Percentiles rank a stretch among this genome's conserved stretches.
Conservation (phyloP, 371 early-diverging fungal genomes). For the Phascolomyces articulosus region DNA sequence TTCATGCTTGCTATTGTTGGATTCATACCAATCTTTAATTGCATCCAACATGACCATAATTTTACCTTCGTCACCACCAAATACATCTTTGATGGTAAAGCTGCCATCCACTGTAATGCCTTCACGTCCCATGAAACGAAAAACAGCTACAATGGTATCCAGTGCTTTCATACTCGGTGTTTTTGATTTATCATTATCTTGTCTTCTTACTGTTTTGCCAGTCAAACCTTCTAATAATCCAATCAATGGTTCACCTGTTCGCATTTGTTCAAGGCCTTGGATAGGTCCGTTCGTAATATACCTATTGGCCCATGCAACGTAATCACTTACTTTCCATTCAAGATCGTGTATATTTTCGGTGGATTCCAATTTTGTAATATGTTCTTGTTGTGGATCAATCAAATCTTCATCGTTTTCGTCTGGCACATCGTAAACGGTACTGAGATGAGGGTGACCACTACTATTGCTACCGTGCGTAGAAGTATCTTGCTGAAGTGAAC, state of each 20-base stretch:
- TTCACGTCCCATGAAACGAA: conserved; percentile 65
- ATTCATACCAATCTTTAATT: conserved; percentile 16
- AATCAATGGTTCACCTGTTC: conserved; percentile 52
- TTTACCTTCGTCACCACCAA: conserved; percentile 59
- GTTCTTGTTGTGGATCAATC: conserved; percentile 46
- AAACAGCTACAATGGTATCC: conserved; percentile 62
- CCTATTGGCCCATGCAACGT: conserved; percentile 60
- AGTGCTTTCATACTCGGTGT: conserved; percentile 37
- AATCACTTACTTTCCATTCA: conserved; percentile 22
- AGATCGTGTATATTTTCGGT: background rate
- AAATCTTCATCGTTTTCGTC: conserved; percentile 48
- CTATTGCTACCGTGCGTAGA: background rate
- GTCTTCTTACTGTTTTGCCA: conserved; percentile 47
- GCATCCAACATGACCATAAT: conserved; percentile 51
- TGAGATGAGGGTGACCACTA: conserved; percentile 5
- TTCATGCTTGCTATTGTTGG: too few species aligned
- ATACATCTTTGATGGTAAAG: conserved; percentile 62
- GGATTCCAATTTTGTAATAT: conserved; percentile 15
- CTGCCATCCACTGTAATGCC: conserved; percentile 55
- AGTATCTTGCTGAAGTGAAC: background rate
- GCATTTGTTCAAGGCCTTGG: conserved; percentile 23
- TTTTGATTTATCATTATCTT: conserved; percentile 9
- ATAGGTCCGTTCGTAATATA: conserved; percentile 28
- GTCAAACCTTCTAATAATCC: conserved; percentile 54
- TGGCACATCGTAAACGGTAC: conserved; percentile 15